Evolutionary conservation across 306 rosid genomes (phyloP).

Genomic region (Rosa lucieae): DNA sequence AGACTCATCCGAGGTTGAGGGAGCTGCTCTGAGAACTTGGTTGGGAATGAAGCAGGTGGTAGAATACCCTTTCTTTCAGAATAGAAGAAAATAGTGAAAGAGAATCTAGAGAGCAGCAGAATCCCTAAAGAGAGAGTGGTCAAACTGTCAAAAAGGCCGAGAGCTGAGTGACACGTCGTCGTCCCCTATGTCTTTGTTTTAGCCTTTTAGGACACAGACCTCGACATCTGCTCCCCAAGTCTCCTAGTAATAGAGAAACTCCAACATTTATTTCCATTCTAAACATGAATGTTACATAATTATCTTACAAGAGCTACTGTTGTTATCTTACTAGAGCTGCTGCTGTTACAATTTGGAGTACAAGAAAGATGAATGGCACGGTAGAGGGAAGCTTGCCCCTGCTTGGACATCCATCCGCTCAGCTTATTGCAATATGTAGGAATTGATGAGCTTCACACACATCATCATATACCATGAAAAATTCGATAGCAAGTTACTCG

Average conservation of each 20-base stretch:
- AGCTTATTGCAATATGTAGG: neutral
- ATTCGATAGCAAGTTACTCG: neutral
- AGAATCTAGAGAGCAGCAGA: conserved; percentile 22
- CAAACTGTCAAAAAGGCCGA: conserved; percentile 9
- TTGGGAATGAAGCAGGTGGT: conserved; percentile 1
- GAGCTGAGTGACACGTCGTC: conserved; percentile 3
- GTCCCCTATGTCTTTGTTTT: conserved; percentile 22
- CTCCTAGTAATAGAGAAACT: neutral
- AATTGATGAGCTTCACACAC: neutral
- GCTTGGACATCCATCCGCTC: neutral
- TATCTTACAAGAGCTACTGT: neutral
- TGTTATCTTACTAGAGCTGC: neutral
- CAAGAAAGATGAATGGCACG: neutral
- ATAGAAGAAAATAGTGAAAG: conserved; percentile 35
- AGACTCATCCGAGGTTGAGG: neutral
- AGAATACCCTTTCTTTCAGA: neutral
- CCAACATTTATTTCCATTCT: neutral
- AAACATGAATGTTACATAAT: neutral
- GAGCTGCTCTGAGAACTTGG: neutral
- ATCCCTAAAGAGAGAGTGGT: conserved; percentile 12
- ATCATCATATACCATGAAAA: neutral
- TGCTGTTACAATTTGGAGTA: neutral
- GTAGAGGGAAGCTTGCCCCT: neutral
- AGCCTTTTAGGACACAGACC: conserved; percentile 20
- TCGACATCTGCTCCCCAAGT: conserved; percentile 30